phyloP scores from a whole-genome alignment of 345 rosid species.

The Lepidium didymum region DNA sequence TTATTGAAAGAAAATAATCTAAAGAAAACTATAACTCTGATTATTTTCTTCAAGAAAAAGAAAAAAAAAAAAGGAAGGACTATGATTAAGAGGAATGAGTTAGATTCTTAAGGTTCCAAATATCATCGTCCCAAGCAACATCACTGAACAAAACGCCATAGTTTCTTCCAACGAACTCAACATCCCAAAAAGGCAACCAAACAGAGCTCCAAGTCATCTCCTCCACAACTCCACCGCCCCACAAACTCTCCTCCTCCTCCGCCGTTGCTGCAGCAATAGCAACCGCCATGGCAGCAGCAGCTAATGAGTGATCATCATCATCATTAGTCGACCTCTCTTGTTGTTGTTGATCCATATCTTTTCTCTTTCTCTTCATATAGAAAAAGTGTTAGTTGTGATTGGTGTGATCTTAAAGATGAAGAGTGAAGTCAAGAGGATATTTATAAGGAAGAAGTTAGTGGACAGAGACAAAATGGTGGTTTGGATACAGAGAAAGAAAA shows the following conservation, averaged over 20 bases:
- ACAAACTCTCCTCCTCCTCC: constrained; percentile 27
- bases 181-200: constrained; percentile 59
- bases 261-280: constrained; percentile 7
- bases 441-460: constrained; percentile 25
- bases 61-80: too few species aligned
- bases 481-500: too few species aligned
- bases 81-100: too few species aligned
- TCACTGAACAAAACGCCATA: constrained; percentile 36
- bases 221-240: constrained; percentile 33
- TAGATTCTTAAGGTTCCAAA: constrained; percentile 53
- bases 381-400: not conserved
- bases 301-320: not conserved
- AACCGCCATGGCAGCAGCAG: constrained; percentile 23
- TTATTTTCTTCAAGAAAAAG: too few species aligned
- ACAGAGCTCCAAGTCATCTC: constrained; percentile 51
- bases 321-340: too few species aligned
- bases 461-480: constrained; percentile 16
- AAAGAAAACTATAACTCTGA: too few species aligned
- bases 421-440: constrained; percentile 21
- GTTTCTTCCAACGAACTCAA: constrained; percentile 42
- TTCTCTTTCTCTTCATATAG: constrained; percentile 24
- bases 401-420: not conserved
- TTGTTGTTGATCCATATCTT: constrained; percentile 18
- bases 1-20: too few species aligned
- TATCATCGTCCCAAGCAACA: constrained; percentile 61